Base-by-base conservation (phyloP, 768 basidiomycete species). In the Hypholoma fasciculare region DNA sequence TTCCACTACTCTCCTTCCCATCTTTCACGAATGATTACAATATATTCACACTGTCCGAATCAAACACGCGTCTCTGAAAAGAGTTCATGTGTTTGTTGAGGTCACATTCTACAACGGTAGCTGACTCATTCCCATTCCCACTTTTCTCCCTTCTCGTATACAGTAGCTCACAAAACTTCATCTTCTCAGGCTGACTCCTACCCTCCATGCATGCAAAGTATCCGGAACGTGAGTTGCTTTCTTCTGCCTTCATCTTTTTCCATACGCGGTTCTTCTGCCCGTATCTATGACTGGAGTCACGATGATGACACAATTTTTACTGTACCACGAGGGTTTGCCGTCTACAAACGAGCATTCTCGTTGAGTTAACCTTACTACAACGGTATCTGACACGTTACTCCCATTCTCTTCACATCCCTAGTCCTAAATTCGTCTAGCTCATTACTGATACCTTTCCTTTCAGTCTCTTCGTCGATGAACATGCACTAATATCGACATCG, bases 21-120 rank as follows among this genome's bases (percentile, higher is more conserved):
- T 12, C 12, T 40, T 43, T 26, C 19, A 13, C 43, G 44, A 36
- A 47, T 54, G 54, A 54, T 54, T 54, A 54, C 54, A 48, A 38
- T 4, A 47, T 54, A 54, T 54, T 54, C 54, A 54, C 54, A 54
- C 54, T 54, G 54, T 54, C 54, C 54, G 54, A 54, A 34, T 26
- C 43, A 23, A 14, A 8, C 39, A 23, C 26, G 9, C 13, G 44
- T 23, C 43, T 54, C 43, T 54, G 54, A 54, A 54, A 54, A 54
- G 54, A 54, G 48, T 23, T 20, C 54, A 34, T 12, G 40, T 37
- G 13, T 46, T 44, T 47, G 43, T 16, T 54, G 54, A 54, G 54
- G 54, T 54, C 44, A 54, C 20, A 30, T 47, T 47, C 54, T 54
- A 54, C 54, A 47, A 47, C 36, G 3, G 54, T 54, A 54, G 44